Conservation (phyloP, 1,284 basidiomycete species). For the Microbotryum lychnidis-dioicae region DNA sequence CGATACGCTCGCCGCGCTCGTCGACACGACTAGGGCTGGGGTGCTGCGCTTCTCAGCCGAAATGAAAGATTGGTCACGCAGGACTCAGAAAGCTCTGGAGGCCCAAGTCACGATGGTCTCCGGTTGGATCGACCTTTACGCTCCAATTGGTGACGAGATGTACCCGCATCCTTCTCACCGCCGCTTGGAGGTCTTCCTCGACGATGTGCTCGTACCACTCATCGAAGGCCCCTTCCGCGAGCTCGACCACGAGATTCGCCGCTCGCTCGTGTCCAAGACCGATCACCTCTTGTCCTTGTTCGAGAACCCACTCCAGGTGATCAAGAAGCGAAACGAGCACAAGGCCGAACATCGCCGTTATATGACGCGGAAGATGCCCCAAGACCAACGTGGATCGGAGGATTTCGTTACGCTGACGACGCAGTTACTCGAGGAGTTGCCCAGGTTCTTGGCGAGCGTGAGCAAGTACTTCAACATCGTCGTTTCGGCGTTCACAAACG, state of each 20-base stretch:
- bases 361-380: constrained; percentile 27
- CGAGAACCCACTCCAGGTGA: constrained; percentile 35
- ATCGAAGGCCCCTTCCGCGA: constrained; percentile 25
- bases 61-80: constrained; percentile 30
- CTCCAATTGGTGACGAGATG: constrained; percentile 18
- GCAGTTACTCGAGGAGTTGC: constrained; percentile 42
- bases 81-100: constrained; percentile 24
- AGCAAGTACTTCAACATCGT: constrained; percentile 39
- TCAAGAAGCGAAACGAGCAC: constrained; percentile 39
- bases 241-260: constrained; percentile 26
- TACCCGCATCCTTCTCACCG: constrained; percentile 6
- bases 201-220: constrained; percentile 23
- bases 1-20: constrained; percentile 27
- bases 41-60: constrained; percentile 29
- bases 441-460: constrained; percentile 39
- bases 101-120: constrained; percentile 26
- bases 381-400: constrained; percentile 33
- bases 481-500: constrained; percentile 36
- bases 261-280: constrained; percentile 20
- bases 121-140: constrained; percentile 30
- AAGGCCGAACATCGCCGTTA: constrained; percentile 39
- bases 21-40: constrained; percentile 20
- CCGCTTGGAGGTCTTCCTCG: constrained; percentile 26
- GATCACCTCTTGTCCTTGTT: constrained; percentile 27
- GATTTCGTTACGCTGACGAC: constrained; percentile 40